Evolutionary conservation across 768 basidiomycete genomes (phyloP).

Genomic region (Clathrus columnatus): DNA sequence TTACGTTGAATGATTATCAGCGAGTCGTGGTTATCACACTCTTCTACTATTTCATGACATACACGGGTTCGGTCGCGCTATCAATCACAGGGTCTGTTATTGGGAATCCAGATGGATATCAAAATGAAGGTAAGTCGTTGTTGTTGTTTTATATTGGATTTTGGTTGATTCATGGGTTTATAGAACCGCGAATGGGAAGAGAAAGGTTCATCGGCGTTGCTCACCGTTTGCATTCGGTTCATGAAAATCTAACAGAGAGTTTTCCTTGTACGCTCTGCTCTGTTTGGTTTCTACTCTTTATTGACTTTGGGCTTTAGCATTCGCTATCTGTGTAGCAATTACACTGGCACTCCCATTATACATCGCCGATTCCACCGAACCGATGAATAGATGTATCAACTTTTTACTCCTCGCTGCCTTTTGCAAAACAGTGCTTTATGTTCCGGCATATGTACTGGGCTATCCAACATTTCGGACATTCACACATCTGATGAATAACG

Average conservation of each 20-base stretch:
- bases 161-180: not conserved
- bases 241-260: not conserved
- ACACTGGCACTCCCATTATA: not conserved
- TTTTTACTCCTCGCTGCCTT: not conserved
- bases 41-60: not conserved
- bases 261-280: not conserved
- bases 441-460: not conserved
- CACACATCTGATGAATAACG: not conserved
- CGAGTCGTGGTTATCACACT: not conserved
- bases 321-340: not conserved
- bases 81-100: not conserved
- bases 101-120: not conserved
- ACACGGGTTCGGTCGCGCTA: not conserved
- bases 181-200: not conserved
- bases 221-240: not conserved
- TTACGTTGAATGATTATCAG: not conserved
- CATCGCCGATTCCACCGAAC: not conserved
- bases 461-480: not conserved
- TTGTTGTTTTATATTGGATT: not conserved
- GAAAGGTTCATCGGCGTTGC: not conserved
- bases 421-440: not conserved
- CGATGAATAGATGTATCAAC: not conserved
- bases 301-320: not conserved
- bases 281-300: not conserved
- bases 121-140: not conserved